Conservation (phyloP, 768 basidiomycete species). For the Coprinellus micaceus region DNA sequence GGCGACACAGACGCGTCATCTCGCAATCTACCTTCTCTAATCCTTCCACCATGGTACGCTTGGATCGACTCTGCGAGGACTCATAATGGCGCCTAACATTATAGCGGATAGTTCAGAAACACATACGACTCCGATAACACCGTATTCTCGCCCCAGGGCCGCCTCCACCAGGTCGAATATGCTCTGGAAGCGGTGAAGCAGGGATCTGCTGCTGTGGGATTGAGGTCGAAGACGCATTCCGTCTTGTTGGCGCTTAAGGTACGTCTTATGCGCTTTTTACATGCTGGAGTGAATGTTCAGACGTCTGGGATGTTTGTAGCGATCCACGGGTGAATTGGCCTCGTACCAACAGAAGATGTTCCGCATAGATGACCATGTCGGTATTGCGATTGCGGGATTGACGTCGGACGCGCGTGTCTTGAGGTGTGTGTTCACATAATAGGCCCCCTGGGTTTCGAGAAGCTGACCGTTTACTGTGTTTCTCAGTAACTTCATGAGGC, state of each 20-base stretch:
- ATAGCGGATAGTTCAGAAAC: conserved; percentile 70
- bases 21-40: conserved; percentile 10
- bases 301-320: conserved; percentile 41
- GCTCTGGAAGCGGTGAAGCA: conserved; percentile 99
- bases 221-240: conserved; percentile 93
- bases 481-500: conserved; percentile 95
- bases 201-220: conserved; percentile 96
- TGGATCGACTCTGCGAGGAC: conserved; percentile 8
- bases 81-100: conserved; percentile 14
- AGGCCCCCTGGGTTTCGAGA: background rate
- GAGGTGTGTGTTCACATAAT: conserved; percentile 51
- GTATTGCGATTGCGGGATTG: conserved; percentile 98
- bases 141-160: conserved; percentile 93
- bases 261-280: conserved; percentile 15
- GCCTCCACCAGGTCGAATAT: conserved; percentile 97
- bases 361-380: conserved; percentile 98
- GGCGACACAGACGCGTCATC: conserved; percentile 10
- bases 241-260: conserved; percentile 93
- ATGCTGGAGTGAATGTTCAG: background rate
- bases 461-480: background rate
- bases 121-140: conserved; percentile 99
- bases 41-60: conserved; percentile 32
- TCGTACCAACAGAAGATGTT: conserved; percentile 99
- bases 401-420: conserved; percentile 97
- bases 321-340: conserved; percentile 95